Conservation (phyloP, 306 rosid genomes). For the Gastrolobium bilobum region DNA sequence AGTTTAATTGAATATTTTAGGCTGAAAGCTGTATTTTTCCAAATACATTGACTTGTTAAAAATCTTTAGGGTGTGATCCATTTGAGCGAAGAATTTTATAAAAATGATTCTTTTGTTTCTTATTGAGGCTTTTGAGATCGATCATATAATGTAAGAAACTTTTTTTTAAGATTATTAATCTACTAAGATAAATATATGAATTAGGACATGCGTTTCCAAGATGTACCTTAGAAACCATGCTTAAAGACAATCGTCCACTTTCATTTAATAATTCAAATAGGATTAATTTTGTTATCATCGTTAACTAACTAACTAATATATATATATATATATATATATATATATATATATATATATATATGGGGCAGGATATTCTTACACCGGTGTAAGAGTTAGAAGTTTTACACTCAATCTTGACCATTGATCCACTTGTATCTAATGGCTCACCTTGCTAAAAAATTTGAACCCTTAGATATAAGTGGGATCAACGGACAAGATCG, state of each 20-base stretch:
- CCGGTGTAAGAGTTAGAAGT: no score
- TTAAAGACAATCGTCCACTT: neutral
- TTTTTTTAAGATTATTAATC: neutral
- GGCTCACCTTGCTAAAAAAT: no score
- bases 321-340: no score
- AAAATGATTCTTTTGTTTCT: neutral
- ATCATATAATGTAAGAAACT: neutral
- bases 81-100: neutral
- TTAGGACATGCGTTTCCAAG: neutral
- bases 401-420: no score
- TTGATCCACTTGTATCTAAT: no score
- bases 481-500: no score
- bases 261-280: neutral
- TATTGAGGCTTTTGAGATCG: neutral
- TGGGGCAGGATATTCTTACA: no score
- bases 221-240: neutral
- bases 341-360: no score
- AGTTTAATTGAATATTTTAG: neutral
- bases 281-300: no score
- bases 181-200: neutral
- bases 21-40: neutral
- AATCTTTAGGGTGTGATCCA: neutral
- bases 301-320: no score
- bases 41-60: conserved; percentile 28
- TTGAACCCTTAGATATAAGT: no score